phyloP scores from a whole-genome alignment of 1,284 basidiomycete genomes.

The Irpex rosettiformis region DNA sequence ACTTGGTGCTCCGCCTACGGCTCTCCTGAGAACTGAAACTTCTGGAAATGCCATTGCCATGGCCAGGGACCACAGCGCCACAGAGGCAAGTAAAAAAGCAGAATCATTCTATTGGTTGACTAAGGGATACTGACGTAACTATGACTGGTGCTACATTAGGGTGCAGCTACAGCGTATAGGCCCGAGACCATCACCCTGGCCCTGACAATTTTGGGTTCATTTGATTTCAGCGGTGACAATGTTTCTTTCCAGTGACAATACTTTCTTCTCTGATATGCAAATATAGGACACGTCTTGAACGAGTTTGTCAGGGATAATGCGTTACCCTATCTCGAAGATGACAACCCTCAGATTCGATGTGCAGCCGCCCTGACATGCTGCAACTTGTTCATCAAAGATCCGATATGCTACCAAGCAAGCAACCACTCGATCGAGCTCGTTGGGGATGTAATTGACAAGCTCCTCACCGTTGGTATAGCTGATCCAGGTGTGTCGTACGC shows the following conservation, averaged over 20 bases:
- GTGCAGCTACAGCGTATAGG: slow-evolving; percentile 50
- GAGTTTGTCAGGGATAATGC: slow-evolving; percentile 95
- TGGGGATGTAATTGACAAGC: slow-evolving; percentile 96
- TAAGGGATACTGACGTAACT: neutral
- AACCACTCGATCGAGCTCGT: slow-evolving; percentile 97
- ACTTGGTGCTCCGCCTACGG: slow-evolving; percentile 78
- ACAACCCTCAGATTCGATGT: slow-evolving; percentile 84
- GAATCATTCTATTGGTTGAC: too few species aligned
- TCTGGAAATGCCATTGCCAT: slow-evolving; percentile 15
- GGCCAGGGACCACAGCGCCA: slow-evolving; percentile 54
- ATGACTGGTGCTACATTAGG: slow-evolving; percentile 27
- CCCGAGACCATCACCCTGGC: slow-evolving; percentile 85
- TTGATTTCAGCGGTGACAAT: slow-evolving; percentile 86
- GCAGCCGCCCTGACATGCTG: slow-evolving; percentile 95
- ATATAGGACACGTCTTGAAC: slow-evolving; percentile 84
- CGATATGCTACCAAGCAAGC: slow-evolving; percentile 95
- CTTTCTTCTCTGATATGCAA: slow-evolving; percentile 1
- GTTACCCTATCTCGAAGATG: slow-evolving; percentile 93
- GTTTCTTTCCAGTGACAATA: neutral
- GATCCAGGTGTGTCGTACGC: slow-evolving; percentile 76
- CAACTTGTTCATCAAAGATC: slow-evolving; percentile 89
- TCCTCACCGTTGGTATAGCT: slow-evolving; percentile 95
- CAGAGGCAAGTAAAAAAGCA: slow-evolving; percentile 52
- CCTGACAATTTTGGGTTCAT: slow-evolving; percentile 84
- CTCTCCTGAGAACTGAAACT: slow-evolving; percentile 30